Conservation (phyloP, 768 basidiomycete genomes). For the Albatrellus ellisii region DNA sequence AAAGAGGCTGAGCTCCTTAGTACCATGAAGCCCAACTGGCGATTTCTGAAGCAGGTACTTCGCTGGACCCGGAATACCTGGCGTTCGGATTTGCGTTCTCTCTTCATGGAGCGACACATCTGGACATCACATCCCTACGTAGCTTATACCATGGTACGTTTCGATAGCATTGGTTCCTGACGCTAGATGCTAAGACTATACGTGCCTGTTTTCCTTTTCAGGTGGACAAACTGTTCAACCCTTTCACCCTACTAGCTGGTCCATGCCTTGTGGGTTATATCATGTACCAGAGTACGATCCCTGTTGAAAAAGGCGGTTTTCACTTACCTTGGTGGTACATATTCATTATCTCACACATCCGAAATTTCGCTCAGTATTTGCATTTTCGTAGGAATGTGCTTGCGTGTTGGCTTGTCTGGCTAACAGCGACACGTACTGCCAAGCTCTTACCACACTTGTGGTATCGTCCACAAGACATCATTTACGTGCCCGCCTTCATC, state of each 20-base stretch:
- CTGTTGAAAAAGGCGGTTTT: constrained; percentile 55
- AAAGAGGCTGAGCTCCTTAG: constrained; percentile 75
- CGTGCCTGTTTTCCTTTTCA: constrained; percentile 18
- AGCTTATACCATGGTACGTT: constrained; percentile 73
- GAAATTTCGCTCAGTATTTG: neutral
- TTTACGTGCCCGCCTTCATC: constrained; percentile 54
- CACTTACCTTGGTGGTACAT: constrained; percentile 75
- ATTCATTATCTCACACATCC: neutral
- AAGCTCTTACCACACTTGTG: constrained; percentile 59
- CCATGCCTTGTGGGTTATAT: constrained; percentile 68
- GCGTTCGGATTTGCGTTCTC: constrained; percentile 76
- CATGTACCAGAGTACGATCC: constrained; percentile 67
- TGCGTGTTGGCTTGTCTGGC: constrained; percentile 54
- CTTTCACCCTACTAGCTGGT: constrained; percentile 75
- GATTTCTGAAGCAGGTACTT: constrained; percentile 87
- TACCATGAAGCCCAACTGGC: constrained; percentile 96
- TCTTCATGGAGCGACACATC: constrained; percentile 80
- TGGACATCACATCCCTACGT: constrained; percentile 83
- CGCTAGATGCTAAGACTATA: too few species aligned
- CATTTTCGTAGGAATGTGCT: constrained; percentile 55
- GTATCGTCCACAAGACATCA: constrained; percentile 41
- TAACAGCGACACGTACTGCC: constrained; percentile 54
- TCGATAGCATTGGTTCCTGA: constrained; percentile 2
- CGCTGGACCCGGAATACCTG: constrained; percentile 94
- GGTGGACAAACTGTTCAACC: constrained; percentile 81